Base-by-base conservation (phyloP, 2,329 filamentous ascomycete genomes). In the Fusarium xylarioides region DNA sequence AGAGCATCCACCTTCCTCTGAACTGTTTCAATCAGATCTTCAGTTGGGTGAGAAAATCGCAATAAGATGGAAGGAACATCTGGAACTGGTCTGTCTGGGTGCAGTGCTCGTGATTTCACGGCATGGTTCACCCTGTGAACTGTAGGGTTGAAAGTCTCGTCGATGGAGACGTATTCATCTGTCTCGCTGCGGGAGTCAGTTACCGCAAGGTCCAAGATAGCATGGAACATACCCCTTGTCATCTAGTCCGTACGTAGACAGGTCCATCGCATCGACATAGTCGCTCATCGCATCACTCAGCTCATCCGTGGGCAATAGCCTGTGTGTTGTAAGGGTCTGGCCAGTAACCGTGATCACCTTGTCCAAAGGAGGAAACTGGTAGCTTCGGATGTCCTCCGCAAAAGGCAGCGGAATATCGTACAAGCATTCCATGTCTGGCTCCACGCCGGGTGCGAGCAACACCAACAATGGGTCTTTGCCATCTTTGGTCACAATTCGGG, bases 201-300 rank as follows among this genome's bases (percentile, higher is more conserved):
- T 21, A 32, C 19, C 26, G 21, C 16, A 46, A 57, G 34, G 7
- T 4, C 18, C 4, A 16, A 23, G 7, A 19, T 19, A 11, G 26
- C 5, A 18, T 32, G 18, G 8, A 71, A 76, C 86, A 77, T 82
- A 93, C 90, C 91, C 93, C 47, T 95, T 89, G 50, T 96, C 93
- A 76, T 97, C 92, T 50, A 86, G 88, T 15, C 87, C 92, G 77
- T 92, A 90, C 0, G 81, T 86, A 2, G 92, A 92, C 5, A 99
- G 85, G 77, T 98, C 95, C 95, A 99, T 97, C 12, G 90, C 90
- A 80, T 98, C 94, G 12, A 99, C 94, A 75, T 95, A 98, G 71
- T 94, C 90, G 80, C 91, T 92, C 95, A 99, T 98, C 2, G 94
- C 92, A 54, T 91, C 84, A 60, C 90, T 87, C 30, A 99, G 86